These are phyloP conservation scores for Termitomyces sp. DNA, from an alignment of 1,284 basidiomycete genomes.

Conservation along the genomic window DNA sequence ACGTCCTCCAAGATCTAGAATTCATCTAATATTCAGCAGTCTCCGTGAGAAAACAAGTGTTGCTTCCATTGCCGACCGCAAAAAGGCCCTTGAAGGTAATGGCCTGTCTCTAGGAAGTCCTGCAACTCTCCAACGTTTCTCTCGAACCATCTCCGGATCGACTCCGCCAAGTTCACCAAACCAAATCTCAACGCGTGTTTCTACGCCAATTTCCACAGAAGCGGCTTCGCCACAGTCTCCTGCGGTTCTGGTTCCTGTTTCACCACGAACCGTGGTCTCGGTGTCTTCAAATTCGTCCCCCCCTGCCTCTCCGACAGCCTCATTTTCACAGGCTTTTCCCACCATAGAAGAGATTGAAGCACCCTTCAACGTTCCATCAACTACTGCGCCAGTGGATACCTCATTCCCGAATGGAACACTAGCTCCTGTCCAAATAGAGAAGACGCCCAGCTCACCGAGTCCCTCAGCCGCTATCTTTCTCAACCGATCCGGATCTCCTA, in stretches of 20 bases:
- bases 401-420: background rate
- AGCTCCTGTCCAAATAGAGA: constrained; percentile 43
- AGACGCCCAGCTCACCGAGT: constrained; percentile 71
- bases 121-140: constrained; percentile 43
- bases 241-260: constrained; percentile 31
- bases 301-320: constrained; percentile 51
- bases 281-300: constrained; percentile 71
- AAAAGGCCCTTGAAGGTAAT: constrained; percentile 62
- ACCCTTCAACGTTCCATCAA: constrained; percentile 43
- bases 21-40: constrained; percentile 7
- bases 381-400: constrained; percentile 36
- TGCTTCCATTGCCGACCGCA: constrained; percentile 60
- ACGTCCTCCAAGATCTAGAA: background rate
- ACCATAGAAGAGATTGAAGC: constrained; percentile 72
- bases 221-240: constrained; percentile 30
- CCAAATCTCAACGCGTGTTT: constrained; percentile 23
- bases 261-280: constrained; percentile 56
- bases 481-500: constrained; percentile 53
- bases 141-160: constrained; percentile 40
- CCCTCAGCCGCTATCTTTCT: constrained; percentile 54
- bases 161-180: constrained; percentile 36
- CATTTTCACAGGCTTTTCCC: constrained; percentile 61
- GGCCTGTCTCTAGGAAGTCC: constrained; percentile 47
- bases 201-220: constrained; percentile 28
- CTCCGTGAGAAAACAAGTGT: constrained; percentile 21